Evolutionary conservation across 352 stramenopile genomes (phyloP).

Genomic region (Pythium monospermum): DNA sequence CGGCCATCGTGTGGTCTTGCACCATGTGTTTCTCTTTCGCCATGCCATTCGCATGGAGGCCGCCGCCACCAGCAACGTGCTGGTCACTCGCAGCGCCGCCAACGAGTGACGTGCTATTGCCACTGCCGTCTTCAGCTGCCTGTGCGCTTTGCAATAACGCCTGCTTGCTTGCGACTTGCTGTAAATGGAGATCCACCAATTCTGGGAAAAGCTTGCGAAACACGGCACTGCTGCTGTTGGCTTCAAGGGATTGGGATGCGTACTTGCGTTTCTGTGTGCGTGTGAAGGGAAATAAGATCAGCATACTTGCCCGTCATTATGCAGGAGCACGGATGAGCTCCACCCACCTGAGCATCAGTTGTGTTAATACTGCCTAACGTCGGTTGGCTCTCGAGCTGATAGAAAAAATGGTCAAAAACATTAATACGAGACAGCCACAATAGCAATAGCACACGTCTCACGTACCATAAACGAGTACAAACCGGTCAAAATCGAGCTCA

Average conservation of each 20-base stretch:
- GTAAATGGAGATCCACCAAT: conserved; percentile 70
- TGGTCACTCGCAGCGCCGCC: not conserved
- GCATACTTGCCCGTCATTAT: no score
- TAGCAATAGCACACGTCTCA: no score
- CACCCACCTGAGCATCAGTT: conserved; percentile 54
- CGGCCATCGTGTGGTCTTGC: conserved; percentile 20
- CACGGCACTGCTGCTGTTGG: conserved; percentile 71
- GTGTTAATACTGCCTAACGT: conserved; percentile 89
- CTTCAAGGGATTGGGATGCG: conserved; percentile 67
- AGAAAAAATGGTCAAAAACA: not conserved
- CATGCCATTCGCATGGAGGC: conserved; percentile 8
- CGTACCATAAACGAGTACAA: conserved; percentile 94
- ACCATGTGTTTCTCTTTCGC: conserved; percentile 18
- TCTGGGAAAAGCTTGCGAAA: conserved; percentile 90
- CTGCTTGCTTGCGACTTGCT: conserved; percentile 31
- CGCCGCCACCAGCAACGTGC: conserved; percentile 1
- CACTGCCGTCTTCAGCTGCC: conserved; percentile 5
- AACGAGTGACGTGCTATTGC: not conserved
- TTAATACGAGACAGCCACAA: no score
- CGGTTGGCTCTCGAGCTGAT: conserved; percentile 65
- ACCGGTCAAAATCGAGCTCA: conserved; percentile 94
- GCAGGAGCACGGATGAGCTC: no score
- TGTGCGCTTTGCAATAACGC: conserved; percentile 31
- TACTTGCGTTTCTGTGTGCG: conserved; percentile 80
- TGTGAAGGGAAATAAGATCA: no score